Conservation (phyloP, 1,284 basidiomycete genomes). For the Cystobasidium sp. region DNA sequence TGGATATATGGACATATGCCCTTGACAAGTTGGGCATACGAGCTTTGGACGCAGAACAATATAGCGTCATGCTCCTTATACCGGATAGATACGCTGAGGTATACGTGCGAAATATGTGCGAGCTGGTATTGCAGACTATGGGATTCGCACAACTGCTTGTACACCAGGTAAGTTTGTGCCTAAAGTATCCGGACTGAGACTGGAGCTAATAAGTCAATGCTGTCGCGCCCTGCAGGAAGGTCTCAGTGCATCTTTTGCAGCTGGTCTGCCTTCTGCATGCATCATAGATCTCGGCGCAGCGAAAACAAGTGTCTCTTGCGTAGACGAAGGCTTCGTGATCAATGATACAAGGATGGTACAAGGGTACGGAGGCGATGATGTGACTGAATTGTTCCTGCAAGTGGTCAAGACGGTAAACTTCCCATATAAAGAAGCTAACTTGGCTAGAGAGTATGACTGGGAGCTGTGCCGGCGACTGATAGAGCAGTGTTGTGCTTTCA, state of each 20-base stretch:
- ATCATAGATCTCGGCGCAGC: constrained; percentile 92
- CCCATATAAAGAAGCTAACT: constrained; percentile 81
- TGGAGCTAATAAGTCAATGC: not conserved
- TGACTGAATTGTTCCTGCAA: constrained; percentile 84
- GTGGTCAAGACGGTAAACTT: constrained; percentile 78
- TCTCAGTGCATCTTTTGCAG: constrained; percentile 90
- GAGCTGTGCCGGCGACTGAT: constrained; percentile 86
- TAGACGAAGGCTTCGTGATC: constrained; percentile 91
- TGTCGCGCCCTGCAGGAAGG: constrained; percentile 69
- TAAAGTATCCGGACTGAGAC: not conserved
- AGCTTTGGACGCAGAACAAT: constrained; percentile 64
- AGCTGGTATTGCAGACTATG: constrained; percentile 77
- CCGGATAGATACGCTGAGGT: constrained; percentile 87
- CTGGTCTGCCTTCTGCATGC: constrained; percentile 90
- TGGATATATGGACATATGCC: constrained; percentile 68
- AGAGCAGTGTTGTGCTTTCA: constrained; percentile 75
- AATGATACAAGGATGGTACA: constrained; percentile 79
- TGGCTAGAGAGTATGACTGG: constrained; percentile 80
- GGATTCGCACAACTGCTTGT: constrained; percentile 89
- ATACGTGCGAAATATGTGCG: constrained; percentile 79
- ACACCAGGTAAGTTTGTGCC: constrained; percentile 70
- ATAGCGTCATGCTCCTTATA: constrained; percentile 85
- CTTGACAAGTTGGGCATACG: constrained; percentile 65
- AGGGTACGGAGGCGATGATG: constrained; percentile 88
- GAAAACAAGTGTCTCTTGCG: constrained; percentile 84